Evolutionary conservation across 805 yeast species (phyloP).

Genomic region (Kluyveromyces dobzhanskii): DNA sequence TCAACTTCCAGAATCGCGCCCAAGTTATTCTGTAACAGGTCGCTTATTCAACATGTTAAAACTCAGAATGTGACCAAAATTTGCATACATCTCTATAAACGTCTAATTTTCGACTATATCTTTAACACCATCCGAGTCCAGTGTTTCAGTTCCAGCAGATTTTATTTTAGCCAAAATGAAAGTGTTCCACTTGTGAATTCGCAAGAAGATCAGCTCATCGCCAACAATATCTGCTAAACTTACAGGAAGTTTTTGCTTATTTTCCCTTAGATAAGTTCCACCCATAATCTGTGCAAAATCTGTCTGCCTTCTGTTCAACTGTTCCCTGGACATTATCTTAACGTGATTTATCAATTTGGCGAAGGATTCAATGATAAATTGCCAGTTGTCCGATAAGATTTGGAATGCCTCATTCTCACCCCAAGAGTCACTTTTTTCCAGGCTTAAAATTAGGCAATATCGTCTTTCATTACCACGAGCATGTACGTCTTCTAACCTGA

Average conservation of each 20-base stretch:
- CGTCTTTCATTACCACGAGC: constrained; percentile 72
- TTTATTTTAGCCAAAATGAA: constrained; percentile 33
- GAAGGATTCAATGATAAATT: constrained; percentile 36
- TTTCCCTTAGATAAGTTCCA: constrained; percentile 45
- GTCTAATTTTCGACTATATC: too few relatives aligned
- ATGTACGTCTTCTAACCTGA: constrained; percentile 52
- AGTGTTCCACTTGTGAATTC: constrained; percentile 55
- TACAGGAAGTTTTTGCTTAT: constrained; percentile 44
- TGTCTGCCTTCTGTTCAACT: constrained; percentile 34
- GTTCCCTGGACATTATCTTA: constrained; percentile 22
- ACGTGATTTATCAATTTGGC: constrained; percentile 35
- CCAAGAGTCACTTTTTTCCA: constrained; percentile 42
- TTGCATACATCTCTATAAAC: too few relatives aligned
- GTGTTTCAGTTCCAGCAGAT: neutral
- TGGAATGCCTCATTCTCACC: constrained; percentile 12
- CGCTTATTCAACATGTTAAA: too few relatives aligned
- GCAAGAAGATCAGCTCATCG: constrained; percentile 42
- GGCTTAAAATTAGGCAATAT: constrained; percentile 50
- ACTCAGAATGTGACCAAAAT: too few relatives aligned
- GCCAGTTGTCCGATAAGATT: constrained; percentile 45
- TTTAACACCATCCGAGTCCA: neutral
- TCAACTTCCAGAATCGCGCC: too few relatives aligned
- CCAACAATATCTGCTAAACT: constrained; percentile 50
- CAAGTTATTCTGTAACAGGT: too few relatives aligned
- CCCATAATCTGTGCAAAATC: constrained; percentile 17